phyloP scores from a whole-genome alignment of 2,329 filamentous ascomycete species.

The Fusarium tuaranense region DNA sequence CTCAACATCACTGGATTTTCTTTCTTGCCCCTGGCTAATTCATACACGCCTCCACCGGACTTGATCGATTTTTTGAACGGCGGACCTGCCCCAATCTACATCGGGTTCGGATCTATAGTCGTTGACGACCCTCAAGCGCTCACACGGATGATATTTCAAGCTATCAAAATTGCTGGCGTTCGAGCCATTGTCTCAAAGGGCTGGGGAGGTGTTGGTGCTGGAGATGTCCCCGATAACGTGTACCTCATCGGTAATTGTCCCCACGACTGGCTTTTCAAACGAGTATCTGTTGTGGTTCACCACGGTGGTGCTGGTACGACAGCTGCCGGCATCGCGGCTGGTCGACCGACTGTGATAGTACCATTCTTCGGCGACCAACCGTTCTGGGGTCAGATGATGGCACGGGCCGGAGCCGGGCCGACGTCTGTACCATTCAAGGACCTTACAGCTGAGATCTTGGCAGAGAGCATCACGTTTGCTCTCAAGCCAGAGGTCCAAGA shows the following conservation, averaged over 20 bases:
- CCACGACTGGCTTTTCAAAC: slow-evolving; percentile 74
- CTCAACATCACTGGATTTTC: slow-evolving; percentile 73
- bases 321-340: slow-evolving; percentile 70
- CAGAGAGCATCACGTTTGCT: slow-evolving; percentile 64
- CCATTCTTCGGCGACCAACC: slow-evolving; percentile 76
- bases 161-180: slow-evolving; percentile 66
- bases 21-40: slow-evolving; percentile 65
- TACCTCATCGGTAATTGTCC: slow-evolving; percentile 74
- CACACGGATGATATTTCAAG: slow-evolving; percentile 69
- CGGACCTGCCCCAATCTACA: slow-evolving; percentile 72
- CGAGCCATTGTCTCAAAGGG: slow-evolving; percentile 73
- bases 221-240: slow-evolving; percentile 60
- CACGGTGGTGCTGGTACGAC: slow-evolving; percentile 76
- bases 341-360: slow-evolving; percentile 72
- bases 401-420: slow-evolving; percentile 70
- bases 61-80: slow-evolving; percentile 65
- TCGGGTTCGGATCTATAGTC: slow-evolving; percentile 76
- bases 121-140: slow-evolving; percentile 70
- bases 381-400: slow-evolving; percentile 75
- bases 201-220: slow-evolving; percentile 70
- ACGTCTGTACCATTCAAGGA: slow-evolving; percentile 67
- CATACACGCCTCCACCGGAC: slow-evolving; percentile 66
- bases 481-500: slow-evolving; percentile 61
- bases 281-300: slow-evolving; percentile 69
- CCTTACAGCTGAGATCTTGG: slow-evolving; percentile 67